phyloP scores from a whole-genome alignment of 129 eudicot genomes.

The Chrysanthemum makinoi region DNA sequence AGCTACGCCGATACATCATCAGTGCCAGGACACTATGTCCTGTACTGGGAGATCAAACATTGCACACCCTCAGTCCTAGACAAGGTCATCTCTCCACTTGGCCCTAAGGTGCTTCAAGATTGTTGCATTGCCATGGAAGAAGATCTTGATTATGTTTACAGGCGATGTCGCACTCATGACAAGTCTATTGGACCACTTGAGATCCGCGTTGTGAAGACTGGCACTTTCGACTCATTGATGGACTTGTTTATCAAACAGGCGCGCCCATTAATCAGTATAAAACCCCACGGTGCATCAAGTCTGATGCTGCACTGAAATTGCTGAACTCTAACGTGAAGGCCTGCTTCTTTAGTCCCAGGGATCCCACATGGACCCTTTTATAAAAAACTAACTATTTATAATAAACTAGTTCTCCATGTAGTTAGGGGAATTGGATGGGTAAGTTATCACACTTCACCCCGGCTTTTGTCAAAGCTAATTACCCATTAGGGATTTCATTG shows the following conservation, averaged over 20 bases:
- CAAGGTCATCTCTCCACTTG: conserved; percentile 25
- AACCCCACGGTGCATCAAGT: conserved; percentile 84
- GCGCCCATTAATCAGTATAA: conserved; percentile 91
- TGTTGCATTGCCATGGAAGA: conserved; percentile 79
- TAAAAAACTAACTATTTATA: neutral
- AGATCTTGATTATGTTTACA: conserved; percentile 63
- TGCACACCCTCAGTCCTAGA: conserved; percentile 26
- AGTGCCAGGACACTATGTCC: conserved; percentile 81
- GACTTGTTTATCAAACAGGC: conserved; percentile 64
- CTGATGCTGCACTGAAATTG: conserved; percentile 60
- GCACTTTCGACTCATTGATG: conserved; percentile 84
- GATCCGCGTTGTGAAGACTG: conserved; percentile 66
- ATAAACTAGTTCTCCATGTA: conserved; percentile 22
- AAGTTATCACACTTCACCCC: conserved; percentile 23
- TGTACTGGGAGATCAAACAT: conserved; percentile 76
- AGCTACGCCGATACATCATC: conserved; percentile 84
- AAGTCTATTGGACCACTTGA: conserved; percentile 84
- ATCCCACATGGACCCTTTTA: conserved; percentile 73
- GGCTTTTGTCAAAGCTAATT: conserved; percentile 29
- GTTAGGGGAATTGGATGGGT: conserved; percentile 16
- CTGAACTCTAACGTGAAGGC: conserved; percentile 65
- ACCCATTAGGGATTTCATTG: conserved; percentile 5
- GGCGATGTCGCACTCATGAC: conserved; percentile 68
- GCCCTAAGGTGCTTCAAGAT: conserved; percentile 47
- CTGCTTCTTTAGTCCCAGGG: conserved; percentile 65